Percentiles rank a stretch among this genome's conserved stretches.
Conservation (phyloP, 352 stramenopile species). For the Globisporangium splendens region DNA sequence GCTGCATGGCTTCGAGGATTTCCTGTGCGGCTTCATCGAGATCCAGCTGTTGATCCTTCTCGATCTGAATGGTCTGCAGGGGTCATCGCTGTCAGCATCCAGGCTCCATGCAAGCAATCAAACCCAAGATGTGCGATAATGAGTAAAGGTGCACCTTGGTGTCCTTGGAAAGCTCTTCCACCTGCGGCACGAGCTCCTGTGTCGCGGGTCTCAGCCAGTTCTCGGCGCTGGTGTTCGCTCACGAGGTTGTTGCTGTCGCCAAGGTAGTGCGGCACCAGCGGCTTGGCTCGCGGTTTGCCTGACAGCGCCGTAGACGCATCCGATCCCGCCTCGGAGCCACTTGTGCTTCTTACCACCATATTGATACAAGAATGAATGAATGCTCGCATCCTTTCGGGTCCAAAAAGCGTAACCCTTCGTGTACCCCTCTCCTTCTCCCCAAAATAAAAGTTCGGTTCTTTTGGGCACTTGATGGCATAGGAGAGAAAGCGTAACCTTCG, state of each 20-base stretch:
- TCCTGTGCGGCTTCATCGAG: conserved; percentile 59
- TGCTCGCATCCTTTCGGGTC: too few species aligned
- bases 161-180: conserved; percentile 39
- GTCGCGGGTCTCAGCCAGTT: conserved; percentile 41
- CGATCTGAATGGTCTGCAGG: conserved; percentile 45
- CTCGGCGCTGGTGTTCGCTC: conserved; percentile 50
- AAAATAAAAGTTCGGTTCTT: too few species aligned
- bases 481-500: too few species aligned
- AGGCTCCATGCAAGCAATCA: too few species aligned
- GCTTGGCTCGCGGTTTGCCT: neutral
- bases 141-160: conserved; percentile 34
- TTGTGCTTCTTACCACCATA: neutral
- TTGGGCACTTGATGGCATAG: too few species aligned
- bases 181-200: conserved; percentile 40
- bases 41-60: conserved; percentile 50
- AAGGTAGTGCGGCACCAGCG: conserved; percentile 35
- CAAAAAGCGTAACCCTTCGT: too few species aligned
- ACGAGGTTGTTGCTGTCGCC: conserved; percentile 67
- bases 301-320: neutral
- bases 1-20: conserved; percentile 47
- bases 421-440: too few species aligned
- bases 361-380: too few species aligned
- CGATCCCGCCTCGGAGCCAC: neutral
- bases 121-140: neutral
- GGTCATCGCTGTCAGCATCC: neutral